phyloP scores from a whole-genome alignment of 768 basidiomycete genomes.

The Paxillus involutus region DNA sequence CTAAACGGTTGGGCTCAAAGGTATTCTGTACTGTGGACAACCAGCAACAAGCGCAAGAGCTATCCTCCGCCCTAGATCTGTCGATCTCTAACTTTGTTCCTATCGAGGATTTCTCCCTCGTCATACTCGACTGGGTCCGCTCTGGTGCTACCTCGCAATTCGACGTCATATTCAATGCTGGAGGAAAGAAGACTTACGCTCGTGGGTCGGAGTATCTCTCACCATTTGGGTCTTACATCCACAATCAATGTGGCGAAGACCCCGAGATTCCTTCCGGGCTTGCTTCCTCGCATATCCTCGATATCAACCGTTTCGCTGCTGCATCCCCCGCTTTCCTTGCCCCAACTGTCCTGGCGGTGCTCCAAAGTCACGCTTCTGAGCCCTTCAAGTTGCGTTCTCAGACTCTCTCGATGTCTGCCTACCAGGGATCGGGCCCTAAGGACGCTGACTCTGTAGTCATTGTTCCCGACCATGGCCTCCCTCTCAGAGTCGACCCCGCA shows the following conservation, averaged over 20 bases:
- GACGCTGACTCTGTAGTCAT: conserved; percentile 16
- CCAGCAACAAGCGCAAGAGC: conserved; percentile 10
- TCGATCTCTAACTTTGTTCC: conserved; percentile 8
- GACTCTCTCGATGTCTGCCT: conserved; percentile 9
- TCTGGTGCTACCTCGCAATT: conserved; percentile 15
- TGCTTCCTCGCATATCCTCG: conserved; percentile 17
- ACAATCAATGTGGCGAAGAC: conserved; percentile 15
- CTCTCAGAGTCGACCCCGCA: conserved; percentile 22
- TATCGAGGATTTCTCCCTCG: conserved; percentile 12
- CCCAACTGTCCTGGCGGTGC: conserved; percentile 15
- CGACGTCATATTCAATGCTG: conserved; percentile 25
- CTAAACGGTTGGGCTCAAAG: conserved; percentile 18
- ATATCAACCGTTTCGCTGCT: conserved; percentile 21
- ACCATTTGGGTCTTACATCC: conserved; percentile 25
- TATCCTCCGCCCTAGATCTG: conserved; percentile 14
- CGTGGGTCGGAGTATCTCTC: conserved; percentile 21
- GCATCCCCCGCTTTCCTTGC: conserved; percentile 18
- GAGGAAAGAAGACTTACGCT: conserved; percentile 15
- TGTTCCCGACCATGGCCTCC: conserved; percentile 5
- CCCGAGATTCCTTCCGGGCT: conserved; percentile 18
- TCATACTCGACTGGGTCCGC: conserved; percentile 10
- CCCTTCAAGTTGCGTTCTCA: conserved; percentile 12
- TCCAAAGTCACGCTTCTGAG: conserved; percentile 16
- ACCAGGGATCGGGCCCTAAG: background rate
- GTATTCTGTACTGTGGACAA: conserved; percentile 22